A percentile compares a stretch with the other conserved stretches of the same genome.
Evolutionary conservation across 1,284 basidiomycete species (phyloP).

Genomic region (Cryptococcus sp.): DNA sequence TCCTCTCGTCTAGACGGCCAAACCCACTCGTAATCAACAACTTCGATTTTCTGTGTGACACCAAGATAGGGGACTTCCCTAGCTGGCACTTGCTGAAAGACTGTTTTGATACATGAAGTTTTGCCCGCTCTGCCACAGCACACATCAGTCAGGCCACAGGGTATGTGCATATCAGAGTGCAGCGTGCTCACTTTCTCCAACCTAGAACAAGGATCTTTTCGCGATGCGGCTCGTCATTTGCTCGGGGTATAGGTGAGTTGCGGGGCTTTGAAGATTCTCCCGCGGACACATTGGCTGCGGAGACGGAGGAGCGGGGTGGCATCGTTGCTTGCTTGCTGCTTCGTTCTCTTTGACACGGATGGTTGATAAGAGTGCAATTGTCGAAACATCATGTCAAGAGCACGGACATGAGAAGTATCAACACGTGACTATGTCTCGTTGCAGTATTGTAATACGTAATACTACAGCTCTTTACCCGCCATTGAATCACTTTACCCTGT

Average conservation of each 20-base stretch:
- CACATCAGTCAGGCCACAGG: not conserved
- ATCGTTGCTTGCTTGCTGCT: not conserved
- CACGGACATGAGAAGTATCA: no score
- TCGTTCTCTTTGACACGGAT: not conserved
- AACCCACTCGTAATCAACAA: slow-evolving; percentile 78
- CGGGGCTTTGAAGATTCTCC: slow-evolving; percentile 30
- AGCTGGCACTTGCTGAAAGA: slow-evolving; percentile 80
- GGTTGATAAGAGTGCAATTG: no score
- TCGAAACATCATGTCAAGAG: no score
- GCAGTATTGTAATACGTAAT: no score
- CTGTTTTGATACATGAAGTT: slow-evolving; percentile 85
- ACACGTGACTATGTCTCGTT: no score
- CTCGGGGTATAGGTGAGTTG: slow-evolving; percentile 9
- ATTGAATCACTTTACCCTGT: no score
- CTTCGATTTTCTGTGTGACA: slow-evolving; percentile 73
- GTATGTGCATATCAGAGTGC: not conserved
- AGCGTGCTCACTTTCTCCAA: slow-evolving; percentile 65
- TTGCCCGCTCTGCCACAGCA: slow-evolving; percentile 73
- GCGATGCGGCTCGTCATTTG: slow-evolving; percentile 26
- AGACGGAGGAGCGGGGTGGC: not conserved
- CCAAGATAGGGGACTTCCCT: slow-evolving; percentile 93
- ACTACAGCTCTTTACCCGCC: no score
- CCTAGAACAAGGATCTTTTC: slow-evolving; percentile 74
- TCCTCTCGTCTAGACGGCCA: not conserved
- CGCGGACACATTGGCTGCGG: not conserved